Evolutionary conservation across 2,329 filamentous ascomycete genomes (phyloP).

Genomic region (Monosporascus sp.): DNA sequence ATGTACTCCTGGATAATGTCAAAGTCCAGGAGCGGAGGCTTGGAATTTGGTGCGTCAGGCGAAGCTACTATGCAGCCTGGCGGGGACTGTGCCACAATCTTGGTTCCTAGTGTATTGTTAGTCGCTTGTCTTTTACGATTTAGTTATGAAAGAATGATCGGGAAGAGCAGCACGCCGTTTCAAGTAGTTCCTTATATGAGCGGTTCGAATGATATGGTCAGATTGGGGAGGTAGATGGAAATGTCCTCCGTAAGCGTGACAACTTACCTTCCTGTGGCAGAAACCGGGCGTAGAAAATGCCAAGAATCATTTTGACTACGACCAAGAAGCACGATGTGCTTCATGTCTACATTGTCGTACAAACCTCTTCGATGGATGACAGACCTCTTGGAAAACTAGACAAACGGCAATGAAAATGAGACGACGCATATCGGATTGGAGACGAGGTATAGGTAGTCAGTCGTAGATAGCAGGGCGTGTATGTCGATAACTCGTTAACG

Average conservation of each 20-base stretch:
- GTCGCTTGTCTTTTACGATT: slow-evolving; percentile 1
- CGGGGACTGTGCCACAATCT: slow-evolving; percentile 58
- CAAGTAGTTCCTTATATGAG: no score
- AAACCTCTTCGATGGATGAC: no score
- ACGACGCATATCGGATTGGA: no score
- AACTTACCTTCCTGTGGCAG: slow-evolving; percentile 58
- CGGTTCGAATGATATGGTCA: no score
- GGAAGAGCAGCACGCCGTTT: no score
- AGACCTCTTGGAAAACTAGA: no score
- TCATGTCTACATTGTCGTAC: not conserved
- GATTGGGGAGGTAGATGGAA: not conserved
- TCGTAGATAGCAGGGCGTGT: no score
- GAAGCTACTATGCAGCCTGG: slow-evolving; percentile 54
- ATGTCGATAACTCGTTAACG: no score
- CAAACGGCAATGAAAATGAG: no score
- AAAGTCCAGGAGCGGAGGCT: slow-evolving; percentile 73
- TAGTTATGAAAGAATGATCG: no score
- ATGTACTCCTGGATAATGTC: slow-evolving; percentile 84
- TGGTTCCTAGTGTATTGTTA: slow-evolving; percentile 44
- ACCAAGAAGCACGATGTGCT: not conserved
- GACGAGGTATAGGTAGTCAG: no score
- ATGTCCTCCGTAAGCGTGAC: not conserved
- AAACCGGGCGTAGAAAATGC: slow-evolving; percentile 67
- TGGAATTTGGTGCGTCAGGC: slow-evolving; percentile 33
- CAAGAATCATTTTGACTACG: slow-evolving; percentile 54